phyloP scores from a whole-genome alignment of 495 filamentous ascomycete species.

The Rusavskia elegans region DNA sequence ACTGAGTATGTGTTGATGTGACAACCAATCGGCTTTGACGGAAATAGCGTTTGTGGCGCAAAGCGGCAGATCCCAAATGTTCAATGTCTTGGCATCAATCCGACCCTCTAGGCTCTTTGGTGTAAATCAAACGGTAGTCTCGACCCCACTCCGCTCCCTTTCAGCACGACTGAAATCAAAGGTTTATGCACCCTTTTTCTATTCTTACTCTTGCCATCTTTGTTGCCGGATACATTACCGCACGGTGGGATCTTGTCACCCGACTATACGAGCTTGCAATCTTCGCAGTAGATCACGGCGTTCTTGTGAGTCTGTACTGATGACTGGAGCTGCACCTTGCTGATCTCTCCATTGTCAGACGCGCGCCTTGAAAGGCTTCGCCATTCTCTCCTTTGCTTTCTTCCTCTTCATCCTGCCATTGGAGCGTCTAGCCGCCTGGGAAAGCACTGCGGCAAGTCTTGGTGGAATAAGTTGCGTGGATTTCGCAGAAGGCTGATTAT shows the following conservation, averaged over 20 bases:
- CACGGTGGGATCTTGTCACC: slow-evolving; percentile 93
- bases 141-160: no score
- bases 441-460: slow-evolving; percentile 44
- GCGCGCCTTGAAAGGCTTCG: slow-evolving; percentile 58
- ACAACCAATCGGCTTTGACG: no score
- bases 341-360: slow-evolving; percentile 23
- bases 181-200: slow-evolving; percentile 94
- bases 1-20: no score
- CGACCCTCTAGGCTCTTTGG: neutral
- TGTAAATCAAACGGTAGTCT: no score
- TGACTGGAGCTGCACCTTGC: neutral
- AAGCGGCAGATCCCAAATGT: no score
- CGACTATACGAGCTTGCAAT: slow-evolving; percentile 88
- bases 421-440: slow-evolving; percentile 52
- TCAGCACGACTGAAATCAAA: no score
- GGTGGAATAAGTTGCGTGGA: no score
- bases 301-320: slow-evolving; percentile 53
- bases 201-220: slow-evolving; percentile 90
- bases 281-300: slow-evolving; percentile 97
- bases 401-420: slow-evolving; percentile 59
- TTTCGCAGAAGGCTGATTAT: neutral
- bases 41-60: no score
- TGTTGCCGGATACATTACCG: slow-evolving; percentile 97
- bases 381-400: slow-evolving; percentile 60
- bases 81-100: no score